Base-by-base conservation (phyloP, 129 eudicot species). In the Smallanthus sonchifolius region DNA sequence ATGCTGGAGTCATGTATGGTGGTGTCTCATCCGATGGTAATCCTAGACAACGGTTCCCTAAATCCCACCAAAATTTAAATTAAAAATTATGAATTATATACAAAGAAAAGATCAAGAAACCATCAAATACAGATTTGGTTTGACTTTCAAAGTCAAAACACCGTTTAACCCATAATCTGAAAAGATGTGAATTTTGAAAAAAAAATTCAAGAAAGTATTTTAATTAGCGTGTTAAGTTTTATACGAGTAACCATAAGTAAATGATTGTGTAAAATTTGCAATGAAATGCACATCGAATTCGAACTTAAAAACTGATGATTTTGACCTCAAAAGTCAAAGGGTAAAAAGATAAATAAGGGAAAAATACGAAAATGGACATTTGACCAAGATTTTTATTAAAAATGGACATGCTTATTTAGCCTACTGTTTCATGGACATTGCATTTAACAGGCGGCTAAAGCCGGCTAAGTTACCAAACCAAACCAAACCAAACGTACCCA, bases 1-100 rank as follows among this genome's bases (percentile, higher is more conserved):
- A 20, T 10, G 65, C 82, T 10, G 96, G 81, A 49, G 2, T 0
- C 96, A 90, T 90, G 85, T 85, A 92, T 16, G 28, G 1, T 65
- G 88, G 83, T 35, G 86, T 89, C 47, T 70, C 17, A 3, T 79
- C 75, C 9, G 69, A 74, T 54, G 85, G 63, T 57, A 84, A 78
- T 17, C 72, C 84, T 67, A 92, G 75, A 60, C 98, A 92, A 13
- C 52, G 79, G 83, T 84, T 92, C 83, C 89, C 98, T 92, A 95
- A 40, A 65, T 57, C 20, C 78, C 43, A 4, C 73, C 63, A 63
- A 69, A 66, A 74, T 4, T 24, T 32, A 35, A 55, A 44, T 66
- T 34, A 74, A 15, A 64, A 13, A 39, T 39, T 30, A 73, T 42
- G 38, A 59, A 30, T 30, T 4, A 20, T 16, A 16, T 20, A 32